Percentiles rank a stretch among this genome's conserved stretches.
Evolutionary conservation across 495 filamentous ascomycete genomes (phyloP).

Genomic region (Neurospora sublineolata): DNA sequence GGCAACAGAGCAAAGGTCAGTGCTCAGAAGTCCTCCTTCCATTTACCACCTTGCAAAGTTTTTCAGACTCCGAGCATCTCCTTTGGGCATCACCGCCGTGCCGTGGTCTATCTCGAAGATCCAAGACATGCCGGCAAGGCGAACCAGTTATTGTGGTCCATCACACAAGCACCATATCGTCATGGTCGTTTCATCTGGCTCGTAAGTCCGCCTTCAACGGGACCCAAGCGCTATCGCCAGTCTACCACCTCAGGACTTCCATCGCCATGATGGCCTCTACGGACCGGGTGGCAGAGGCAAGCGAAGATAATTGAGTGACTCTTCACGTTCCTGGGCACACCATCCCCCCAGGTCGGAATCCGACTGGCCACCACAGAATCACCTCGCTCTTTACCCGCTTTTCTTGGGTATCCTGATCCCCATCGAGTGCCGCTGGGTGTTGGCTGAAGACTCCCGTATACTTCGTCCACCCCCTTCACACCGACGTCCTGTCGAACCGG

Average conservation of each 20-base stretch:
- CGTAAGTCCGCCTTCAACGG: not conserved
- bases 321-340: not conserved
- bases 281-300: not conserved
- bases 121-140: not conserved
- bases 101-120: not conserved
- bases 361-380: not conserved
- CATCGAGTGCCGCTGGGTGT: not conserved
- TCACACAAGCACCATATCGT: not conserved
- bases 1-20: not conserved
- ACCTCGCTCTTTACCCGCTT: not conserved
- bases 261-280: not conserved
- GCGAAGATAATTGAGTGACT: not conserved
- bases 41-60: not conserved
- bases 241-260: not conserved
- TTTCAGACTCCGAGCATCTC: not conserved
- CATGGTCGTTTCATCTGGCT: not conserved
- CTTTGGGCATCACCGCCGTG: not conserved
- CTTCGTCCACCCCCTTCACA: not conserved
- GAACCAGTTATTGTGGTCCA: not conserved
- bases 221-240: not conserved
- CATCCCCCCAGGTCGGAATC: not conserved
- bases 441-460: constrained; percentile 8
- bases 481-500: not conserved
- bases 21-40: not conserved
- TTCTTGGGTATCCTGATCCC: not conserved